Conservation (phyloP, 805 yeast species). For the Yarrowia porcina region DNA sequence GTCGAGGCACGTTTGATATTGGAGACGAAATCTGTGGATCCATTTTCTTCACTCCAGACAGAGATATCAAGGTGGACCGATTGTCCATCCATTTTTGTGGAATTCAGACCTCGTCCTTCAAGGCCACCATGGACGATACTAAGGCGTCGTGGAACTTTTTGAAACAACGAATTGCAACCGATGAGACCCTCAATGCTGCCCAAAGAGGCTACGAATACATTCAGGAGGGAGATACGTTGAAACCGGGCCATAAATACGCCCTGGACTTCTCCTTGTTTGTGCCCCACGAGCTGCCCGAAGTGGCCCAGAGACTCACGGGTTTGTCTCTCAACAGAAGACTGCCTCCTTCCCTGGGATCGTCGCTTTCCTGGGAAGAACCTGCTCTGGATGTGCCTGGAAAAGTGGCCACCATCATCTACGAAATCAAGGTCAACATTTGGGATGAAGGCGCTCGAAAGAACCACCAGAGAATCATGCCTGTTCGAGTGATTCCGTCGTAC, state of each 20-base stretch:
- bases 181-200: conserved; percentile 16
- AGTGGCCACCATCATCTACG: conserved; percentile 22
- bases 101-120: conserved; percentile 15
- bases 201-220: conserved; percentile 3
- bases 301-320: conserved; percentile 22
- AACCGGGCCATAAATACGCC: conserved; percentile 7
- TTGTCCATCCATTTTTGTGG: conserved; percentile 8
- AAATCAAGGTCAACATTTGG: conserved; percentile 8
- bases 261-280: conserved; percentile 22
- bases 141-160: conserved; percentile 18
- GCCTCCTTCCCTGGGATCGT: conserved; percentile 22
- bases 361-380: conserved; percentile 20
- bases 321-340: conserved; percentile 24
- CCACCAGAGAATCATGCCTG: conserved; percentile 18
- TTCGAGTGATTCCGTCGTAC: conserved; percentile 19
- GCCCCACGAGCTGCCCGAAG: conserved; percentile 19
- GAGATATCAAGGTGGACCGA: conserved; percentile 16
- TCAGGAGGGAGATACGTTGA: conserved; percentile 10
- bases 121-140: conserved; percentile 22
- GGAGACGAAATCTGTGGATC: conserved; percentile 23
- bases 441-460: conserved; percentile 2
- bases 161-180: neutral
- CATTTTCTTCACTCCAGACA: conserved; percentile 2
- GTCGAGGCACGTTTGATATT: conserved; percentile 14
- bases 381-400: conserved; percentile 18